Percentiles rank a stretch among this genome's conserved stretches.
Evolutionary conservation across 495 filamentous ascomycete species (phyloP).

Genomic region (Hyphodiscus hymeniophilus): DNA sequence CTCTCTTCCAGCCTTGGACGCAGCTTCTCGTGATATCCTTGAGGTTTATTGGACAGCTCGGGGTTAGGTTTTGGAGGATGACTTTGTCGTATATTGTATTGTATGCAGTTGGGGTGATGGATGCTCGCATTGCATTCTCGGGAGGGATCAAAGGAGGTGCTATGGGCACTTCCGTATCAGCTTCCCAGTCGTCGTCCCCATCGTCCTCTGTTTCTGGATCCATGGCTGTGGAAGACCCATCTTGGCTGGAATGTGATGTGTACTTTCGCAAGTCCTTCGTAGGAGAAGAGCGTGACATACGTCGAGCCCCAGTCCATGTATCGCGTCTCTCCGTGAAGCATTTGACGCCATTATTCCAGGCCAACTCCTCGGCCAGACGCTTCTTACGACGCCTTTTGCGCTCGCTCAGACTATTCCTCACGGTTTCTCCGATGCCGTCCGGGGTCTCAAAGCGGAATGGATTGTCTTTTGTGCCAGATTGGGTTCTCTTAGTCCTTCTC

Average conservation of each 20-base stretch:
- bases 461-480: not conserved
- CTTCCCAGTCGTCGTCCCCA: constrained; percentile 14
- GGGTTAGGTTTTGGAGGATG: constrained; percentile 65
- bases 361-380: constrained; percentile 61
- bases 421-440: constrained; percentile 44
- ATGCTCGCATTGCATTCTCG: constrained; percentile 60
- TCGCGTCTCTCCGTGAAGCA: constrained; percentile 69
- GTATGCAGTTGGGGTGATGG: constrained; percentile 65
- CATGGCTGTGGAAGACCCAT: constrained; percentile 12
- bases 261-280: not conserved
- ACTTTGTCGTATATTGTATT: constrained; percentile 83
- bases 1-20: constrained; percentile 87
- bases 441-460: constrained; percentile 59
- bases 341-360: constrained; percentile 74
- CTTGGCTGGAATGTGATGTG: constrained; percentile 9
- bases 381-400: constrained; percentile 52
- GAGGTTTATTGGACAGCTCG: constrained; percentile 81
- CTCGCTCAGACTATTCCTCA: constrained; percentile 32
- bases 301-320: constrained; percentile 73
- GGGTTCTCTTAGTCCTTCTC: not conserved
- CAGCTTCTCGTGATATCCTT: constrained; percentile 69
- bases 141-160: constrained; percentile 59
- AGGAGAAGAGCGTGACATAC: constrained; percentile 5
- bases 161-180: constrained; percentile 39
- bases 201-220: constrained; percentile 9